A percentile compares a stretch with the other conserved stretches of the same genome.
Conservation (phyloP, 2,329 filamentous ascomycete species). For the Madurella mycetomatis region DNA sequence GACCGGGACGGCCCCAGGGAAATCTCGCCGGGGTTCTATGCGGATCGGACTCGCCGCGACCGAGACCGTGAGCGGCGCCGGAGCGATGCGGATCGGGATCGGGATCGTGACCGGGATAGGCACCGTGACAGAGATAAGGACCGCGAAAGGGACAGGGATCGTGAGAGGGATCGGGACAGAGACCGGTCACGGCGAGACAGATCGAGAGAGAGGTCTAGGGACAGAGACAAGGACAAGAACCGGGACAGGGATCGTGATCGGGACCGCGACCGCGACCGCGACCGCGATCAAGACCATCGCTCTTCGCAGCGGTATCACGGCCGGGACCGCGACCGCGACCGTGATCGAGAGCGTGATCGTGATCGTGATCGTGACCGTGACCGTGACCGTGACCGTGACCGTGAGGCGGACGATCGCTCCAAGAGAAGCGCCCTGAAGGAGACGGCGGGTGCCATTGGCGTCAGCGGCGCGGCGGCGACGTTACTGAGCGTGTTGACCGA, state of each 20-base stretch:
- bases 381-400: slow-evolving; percentile 20
- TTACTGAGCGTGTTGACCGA: slow-evolving; percentile 55
- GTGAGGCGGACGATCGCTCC: slow-evolving; percentile 32
- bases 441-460: slow-evolving; percentile 53
- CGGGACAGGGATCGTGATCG: slow-evolving; percentile 12
- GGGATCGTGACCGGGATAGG: slow-evolving; percentile 29
- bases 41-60: slow-evolving; percentile 31
- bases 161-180: slow-evolving; percentile 27
- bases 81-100: slow-evolving; percentile 24
- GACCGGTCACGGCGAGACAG: slow-evolving; percentile 32
- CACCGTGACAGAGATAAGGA: slow-evolving; percentile 14
- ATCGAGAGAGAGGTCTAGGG: slow-evolving; percentile 30
- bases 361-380: slow-evolving; percentile 23
- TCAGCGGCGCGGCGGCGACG: slow-evolving; percentile 57
- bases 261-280: slow-evolving; percentile 8
- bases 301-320: not conserved
- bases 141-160: not conserved
- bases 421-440: slow-evolving; percentile 48
- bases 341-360: slow-evolving; percentile 18
- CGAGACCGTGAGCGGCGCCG: slow-evolving; percentile 32
- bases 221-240: slow-evolving; percentile 23
- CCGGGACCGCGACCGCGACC: slow-evolving; percentile 9
- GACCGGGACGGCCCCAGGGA: slow-evolving; percentile 44
- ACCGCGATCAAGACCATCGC: not conserved
- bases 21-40: slow-evolving; percentile 33